phyloP scores from a whole-genome alignment of 2,329 filamentous ascomycete species.

The Hymenoscyphus salicellus region DNA sequence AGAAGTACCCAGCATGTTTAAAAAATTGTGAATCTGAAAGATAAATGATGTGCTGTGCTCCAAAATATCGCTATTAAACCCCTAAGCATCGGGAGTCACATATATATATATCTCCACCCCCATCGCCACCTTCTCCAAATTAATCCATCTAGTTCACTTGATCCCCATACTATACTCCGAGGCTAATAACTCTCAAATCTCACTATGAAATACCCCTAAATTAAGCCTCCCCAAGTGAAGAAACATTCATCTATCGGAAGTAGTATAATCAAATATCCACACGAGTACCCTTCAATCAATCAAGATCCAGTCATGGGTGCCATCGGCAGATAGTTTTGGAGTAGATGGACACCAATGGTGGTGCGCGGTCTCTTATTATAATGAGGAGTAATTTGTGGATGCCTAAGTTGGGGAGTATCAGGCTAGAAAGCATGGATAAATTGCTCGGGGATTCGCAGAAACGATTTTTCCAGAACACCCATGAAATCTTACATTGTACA shows the following conservation, averaged over 20 bases:
- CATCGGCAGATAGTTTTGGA: background rate
- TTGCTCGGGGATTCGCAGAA: background rate
- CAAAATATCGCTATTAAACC: background rate
- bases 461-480: background rate
- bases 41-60: background rate
- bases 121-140: background rate
- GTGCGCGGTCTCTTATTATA: background rate
- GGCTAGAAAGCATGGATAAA: background rate
- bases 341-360: background rate
- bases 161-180: background rate
- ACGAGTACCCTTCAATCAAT: background rate
- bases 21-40: background rate
- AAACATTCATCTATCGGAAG: background rate
- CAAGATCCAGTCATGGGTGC: background rate
- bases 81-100: background rate
- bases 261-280: background rate
- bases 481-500: background rate
- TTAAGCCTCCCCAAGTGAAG: background rate
- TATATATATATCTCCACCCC: background rate
- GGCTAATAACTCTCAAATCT: background rate
- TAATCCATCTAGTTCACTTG: background rate
- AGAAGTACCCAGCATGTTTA: constrained; percentile 16
- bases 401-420: background rate
- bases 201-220: background rate
- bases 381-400: background rate